Evolutionary conservation across 805 yeast genomes (phyloP), one percentile per base, ranked within the genome.

Genomic region (Metschnikowia gelsemii): DNA sequence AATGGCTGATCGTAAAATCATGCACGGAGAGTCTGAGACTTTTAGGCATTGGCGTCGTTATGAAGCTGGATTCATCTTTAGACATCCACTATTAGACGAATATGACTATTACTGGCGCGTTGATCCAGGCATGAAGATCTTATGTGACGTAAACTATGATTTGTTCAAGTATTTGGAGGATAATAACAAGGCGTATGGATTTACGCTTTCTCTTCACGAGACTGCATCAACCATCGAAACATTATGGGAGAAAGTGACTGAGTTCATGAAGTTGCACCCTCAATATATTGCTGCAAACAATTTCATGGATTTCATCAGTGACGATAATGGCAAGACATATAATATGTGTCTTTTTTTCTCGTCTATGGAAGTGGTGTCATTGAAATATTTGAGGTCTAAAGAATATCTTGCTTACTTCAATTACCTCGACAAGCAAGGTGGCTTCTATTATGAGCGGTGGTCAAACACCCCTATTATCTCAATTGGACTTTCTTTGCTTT

Each of bases 381-480:
- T 87, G 62, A 75, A 78, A 43, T 77, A 87, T 61, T 85, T 88
- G 87, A 75, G 95, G 59, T 64, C 78, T 13, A 78, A 81, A 42
- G 86, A 87, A 7, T 88, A 88, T 58, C 55, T 64, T 35, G 73
- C 76, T 42, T 88, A 82, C 62, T 88, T 88, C 55, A 68, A 83
- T 17, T 66, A 66, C 57, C 66, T 86, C 32, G 95, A 86, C 58
- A 45, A 61, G 34, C 59, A 76, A 2, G 95, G 95, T 43, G 95
- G 95, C 1, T 86, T 86, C 59, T 86, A 78, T 60, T 84, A 85
- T 57, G 93, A 87, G 65, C 73, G 96, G 51, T 87, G 96, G 95
- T 96, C 96, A 16, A 96, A 87, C 63, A 96, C 95, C 22, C 96
- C 96, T 23, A 82, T 87, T 30, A 96, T 87, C 63, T 84, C 95